Conservation (phyloP, 495 filamentous ascomycete species). For the Apodospora peruviana region DNA sequence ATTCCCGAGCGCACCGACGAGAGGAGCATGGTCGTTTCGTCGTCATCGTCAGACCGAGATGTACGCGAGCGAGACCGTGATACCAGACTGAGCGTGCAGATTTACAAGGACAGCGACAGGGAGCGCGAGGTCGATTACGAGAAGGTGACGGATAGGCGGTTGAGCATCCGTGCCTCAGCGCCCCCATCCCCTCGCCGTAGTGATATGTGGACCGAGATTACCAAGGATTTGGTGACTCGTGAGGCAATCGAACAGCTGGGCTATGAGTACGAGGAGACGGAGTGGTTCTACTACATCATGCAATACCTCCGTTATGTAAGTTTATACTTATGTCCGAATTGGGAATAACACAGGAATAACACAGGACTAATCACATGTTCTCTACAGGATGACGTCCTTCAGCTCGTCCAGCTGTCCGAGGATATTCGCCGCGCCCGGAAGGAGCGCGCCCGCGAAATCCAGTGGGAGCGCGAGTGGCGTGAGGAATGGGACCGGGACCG, state of each 20-base stretch:
- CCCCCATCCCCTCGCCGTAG: slow-evolving; percentile 42
- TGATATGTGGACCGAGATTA: slow-evolving; percentile 94
- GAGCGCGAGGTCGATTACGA: slow-evolving; percentile 42
- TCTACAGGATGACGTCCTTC: slow-evolving; percentile 74
- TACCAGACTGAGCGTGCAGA: slow-evolving; percentile 36
- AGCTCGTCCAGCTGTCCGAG: slow-evolving; percentile 75
- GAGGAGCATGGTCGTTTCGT: slow-evolving; percentile 17
- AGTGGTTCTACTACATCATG: slow-evolving; percentile 86
- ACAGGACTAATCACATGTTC: slow-evolving; percentile 12
- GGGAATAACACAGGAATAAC: too few species aligned
- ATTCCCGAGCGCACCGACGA: slow-evolving; percentile 47
- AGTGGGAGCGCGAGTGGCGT: slow-evolving; percentile 64
- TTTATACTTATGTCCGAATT: slow-evolving; percentile 21
- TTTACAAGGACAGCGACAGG: slow-evolving; percentile 32
- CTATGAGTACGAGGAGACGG: slow-evolving; percentile 90
- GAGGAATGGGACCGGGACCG: slow-evolving; percentile 58
- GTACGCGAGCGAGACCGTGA: slow-evolving; percentile 29
- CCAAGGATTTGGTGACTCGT: slow-evolving; percentile 80
- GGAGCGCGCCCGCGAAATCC: slow-evolving; percentile 72
- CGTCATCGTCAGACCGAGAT: slow-evolving; percentile 23
- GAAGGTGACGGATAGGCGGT: slow-evolving; percentile 39
- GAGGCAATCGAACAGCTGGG: slow-evolving; percentile 82
- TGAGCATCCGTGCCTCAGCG: slow-evolving; percentile 26
- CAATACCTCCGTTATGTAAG: slow-evolving; percentile 84
- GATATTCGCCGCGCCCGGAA: slow-evolving; percentile 72